These are phyloP conservation scores for Eucalyptus rudis DNA, from an alignment of 345 rosid genomes.

Conservation along the genomic window DNA sequence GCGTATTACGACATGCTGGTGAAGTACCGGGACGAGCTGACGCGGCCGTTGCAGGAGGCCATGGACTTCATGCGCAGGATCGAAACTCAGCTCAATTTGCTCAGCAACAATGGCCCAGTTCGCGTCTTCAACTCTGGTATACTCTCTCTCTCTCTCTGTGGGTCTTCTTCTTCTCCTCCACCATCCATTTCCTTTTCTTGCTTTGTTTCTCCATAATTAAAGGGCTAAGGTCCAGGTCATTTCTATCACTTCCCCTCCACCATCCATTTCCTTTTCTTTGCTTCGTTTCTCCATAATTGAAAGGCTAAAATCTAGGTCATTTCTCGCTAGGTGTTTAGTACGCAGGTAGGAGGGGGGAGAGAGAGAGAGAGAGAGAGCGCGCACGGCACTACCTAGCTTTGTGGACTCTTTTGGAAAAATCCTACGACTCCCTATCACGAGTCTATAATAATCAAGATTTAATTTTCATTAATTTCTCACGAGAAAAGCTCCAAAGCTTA, in stretches of 20 bases:
- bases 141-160: not conserved
- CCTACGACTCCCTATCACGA: not conserved
- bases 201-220: not conserved
- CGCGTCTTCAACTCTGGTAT: conserved; percentile 78
- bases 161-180: not conserved
- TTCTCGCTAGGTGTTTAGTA: not conserved
- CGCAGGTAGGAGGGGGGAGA: not conserved
- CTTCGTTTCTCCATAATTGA: not conserved
- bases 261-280: not conserved
- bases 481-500: not conserved
- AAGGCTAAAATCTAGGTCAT: not conserved
- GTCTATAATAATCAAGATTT: not conserved
- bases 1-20: conserved; percentile 94
- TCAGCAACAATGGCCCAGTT: conserved; percentile 56
- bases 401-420: not conserved
- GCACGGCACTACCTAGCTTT: not conserved
- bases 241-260: not conserved
- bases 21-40: conserved; percentile 86
- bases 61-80: conserved; percentile 96
- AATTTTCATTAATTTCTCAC: not conserved
- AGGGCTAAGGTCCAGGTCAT: not conserved
- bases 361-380: not conserved
- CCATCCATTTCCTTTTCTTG: not conserved
- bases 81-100: conserved; percentile 79
- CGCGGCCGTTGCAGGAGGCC: conserved; percentile 92